Percentiles rank a stretch among this genome's conserved stretches.
phyloP scores from a whole-genome alignment of 495 filamentous ascomycete species.

The Beverwykella pulmonaria region DNA sequence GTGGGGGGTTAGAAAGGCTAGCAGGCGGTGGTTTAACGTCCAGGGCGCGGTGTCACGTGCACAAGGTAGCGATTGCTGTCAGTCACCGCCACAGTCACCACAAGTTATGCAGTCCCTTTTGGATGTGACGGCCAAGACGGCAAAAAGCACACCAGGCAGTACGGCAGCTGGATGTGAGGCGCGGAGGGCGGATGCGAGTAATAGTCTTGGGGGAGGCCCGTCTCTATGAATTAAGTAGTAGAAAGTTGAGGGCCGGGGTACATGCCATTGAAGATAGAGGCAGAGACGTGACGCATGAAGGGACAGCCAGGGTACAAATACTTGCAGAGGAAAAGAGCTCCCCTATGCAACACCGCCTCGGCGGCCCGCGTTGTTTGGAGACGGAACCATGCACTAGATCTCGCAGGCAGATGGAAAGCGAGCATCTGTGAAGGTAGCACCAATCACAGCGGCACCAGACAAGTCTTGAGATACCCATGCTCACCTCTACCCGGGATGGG shows the following conservation, averaged over 20 bases:
- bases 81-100: not conserved
- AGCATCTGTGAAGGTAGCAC: slow-evolving; percentile 6
- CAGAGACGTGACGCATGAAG: slow-evolving; percentile 23
- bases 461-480: slow-evolving; percentile 23
- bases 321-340: not conserved
- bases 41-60: slow-evolving; percentile 12
- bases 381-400: slow-evolving; percentile 19
- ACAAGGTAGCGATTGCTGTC: not conserved
- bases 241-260: not conserved
- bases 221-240: slow-evolving; percentile 6
- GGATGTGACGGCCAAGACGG: not conserved
- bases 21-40: not conserved
- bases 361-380: slow-evolving; percentile 34
- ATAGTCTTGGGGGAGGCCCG: not conserved
- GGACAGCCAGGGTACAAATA: slow-evolving; percentile 25
- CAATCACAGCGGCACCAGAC: slow-evolving; percentile 18
- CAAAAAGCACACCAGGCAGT: not conserved
- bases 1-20: too few relatives aligned
- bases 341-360: slow-evolving; percentile 18
- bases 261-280: not conserved
- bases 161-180: not conserved
- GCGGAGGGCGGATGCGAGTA: not conserved
- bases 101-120: not conserved
- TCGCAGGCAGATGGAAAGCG: slow-evolving; percentile 3
- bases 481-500: not conserved